Evolutionary conservation across 2,329 filamentous ascomycete genomes (phyloP).

Genomic region (Neonectria faginata): DNA sequence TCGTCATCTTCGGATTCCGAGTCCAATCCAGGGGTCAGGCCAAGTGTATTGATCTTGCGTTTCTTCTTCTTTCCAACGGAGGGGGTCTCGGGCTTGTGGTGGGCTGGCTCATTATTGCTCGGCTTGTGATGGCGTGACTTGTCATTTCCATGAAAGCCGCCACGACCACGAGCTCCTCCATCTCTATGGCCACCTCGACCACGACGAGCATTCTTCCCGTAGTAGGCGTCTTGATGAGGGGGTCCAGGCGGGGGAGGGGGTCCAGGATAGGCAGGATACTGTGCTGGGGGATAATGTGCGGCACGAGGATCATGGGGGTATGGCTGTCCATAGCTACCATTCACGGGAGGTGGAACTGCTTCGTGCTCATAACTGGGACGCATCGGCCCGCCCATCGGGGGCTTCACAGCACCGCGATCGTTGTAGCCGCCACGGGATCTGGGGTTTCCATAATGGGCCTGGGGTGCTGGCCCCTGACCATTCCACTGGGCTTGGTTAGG

Average conservation of each 20-base stretch:
- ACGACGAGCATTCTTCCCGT: conserved; percentile 51
- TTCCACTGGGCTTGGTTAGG: conserved; percentile 52
- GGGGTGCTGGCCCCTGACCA: conserved; percentile 50
- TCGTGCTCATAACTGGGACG: conserved; percentile 53
- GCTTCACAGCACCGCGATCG: conserved; percentile 57
- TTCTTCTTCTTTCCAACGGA: conserved; percentile 75
- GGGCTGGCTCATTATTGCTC: conserved; percentile 47
- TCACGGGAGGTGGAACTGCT: conserved; percentile 49
- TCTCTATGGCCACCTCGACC: conserved; percentile 53
- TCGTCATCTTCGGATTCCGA: conserved; percentile 75
- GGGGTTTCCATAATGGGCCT: conserved; percentile 52
- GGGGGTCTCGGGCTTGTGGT: conserved; percentile 54
- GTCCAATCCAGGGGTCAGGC: conserved; percentile 75
- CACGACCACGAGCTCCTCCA: conserved; percentile 56
- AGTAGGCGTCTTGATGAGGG: conserved; percentile 51
- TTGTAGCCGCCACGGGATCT: conserved; percentile 59
- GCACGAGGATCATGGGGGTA: conserved; percentile 56
- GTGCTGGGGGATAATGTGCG: conserved; percentile 48
- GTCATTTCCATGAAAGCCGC: conserved; percentile 59
- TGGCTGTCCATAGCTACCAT: conserved; percentile 53
- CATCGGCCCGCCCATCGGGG: conserved; percentile 47
- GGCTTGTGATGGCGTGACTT: conserved; percentile 54
- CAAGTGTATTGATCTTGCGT: conserved; percentile 77
- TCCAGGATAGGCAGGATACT: conserved; percentile 56
- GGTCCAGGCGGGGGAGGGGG: conserved; percentile 53